phyloP scores from a whole-genome alignment of 1,284 basidiomycete genomes.

The Termitomyces sp. region DNA sequence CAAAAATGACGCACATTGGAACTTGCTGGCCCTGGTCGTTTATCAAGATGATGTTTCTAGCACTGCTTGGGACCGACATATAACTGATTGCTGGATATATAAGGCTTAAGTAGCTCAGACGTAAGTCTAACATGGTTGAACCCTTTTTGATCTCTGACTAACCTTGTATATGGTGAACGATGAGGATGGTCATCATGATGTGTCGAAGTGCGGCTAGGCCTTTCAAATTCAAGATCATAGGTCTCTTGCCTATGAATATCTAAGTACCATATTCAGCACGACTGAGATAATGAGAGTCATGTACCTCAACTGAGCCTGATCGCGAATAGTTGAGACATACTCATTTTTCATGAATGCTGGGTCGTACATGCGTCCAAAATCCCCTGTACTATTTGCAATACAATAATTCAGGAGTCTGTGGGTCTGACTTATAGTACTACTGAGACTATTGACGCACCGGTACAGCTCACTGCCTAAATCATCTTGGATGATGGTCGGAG shows the following conservation, averaged over 20 bases:
- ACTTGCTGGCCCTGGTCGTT: conserved; percentile 38
- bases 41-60: conserved; percentile 35
- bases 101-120: not conserved
- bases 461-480: conserved; percentile 45
- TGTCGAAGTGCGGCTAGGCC: too few species aligned
- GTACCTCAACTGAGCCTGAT: not conserved
- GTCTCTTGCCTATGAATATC: too few species aligned
- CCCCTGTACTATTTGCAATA: conserved; percentile 5
- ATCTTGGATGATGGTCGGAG: conserved; percentile 42
- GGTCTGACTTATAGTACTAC: not conserved
- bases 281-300: too few species aligned
- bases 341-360: not conserved
- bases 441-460: conserved; percentile 28
- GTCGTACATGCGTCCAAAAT: conserved; percentile 1
- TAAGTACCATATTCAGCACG: not conserved
- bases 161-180: not conserved
- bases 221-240: too few species aligned
- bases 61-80: conserved; percentile 14
- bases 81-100: conserved; percentile 13
- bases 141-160: not conserved
- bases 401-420: not conserved
- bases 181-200: too few species aligned
- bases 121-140: not conserved
- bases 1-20: conserved; percentile 29
- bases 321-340: not conserved